phyloP scores from a whole-genome alignment of 1,284 basidiomycete genomes.

The Fomitopsis pinicola region DNA sequence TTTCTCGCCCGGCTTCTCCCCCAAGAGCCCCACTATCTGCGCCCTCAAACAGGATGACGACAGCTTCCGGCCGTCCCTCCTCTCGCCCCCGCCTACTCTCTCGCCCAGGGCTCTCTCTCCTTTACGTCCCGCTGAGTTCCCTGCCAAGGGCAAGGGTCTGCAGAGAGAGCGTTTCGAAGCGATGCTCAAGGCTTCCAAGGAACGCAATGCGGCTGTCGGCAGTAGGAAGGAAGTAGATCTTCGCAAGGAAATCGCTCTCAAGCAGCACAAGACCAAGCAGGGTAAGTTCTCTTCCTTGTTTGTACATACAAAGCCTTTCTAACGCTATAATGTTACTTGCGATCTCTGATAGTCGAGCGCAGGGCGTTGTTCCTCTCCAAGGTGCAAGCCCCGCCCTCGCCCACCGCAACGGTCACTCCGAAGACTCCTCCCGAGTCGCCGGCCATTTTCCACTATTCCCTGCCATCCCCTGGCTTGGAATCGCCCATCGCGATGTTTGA shows the following conservation, averaged over 20 bases:
- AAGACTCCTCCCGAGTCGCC: conserved; percentile 70
- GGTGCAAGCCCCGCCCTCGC: conserved; percentile 60
- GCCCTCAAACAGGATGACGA: conserved; percentile 32
- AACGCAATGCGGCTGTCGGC: conserved; percentile 42
- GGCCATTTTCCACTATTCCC: conserved; percentile 60
- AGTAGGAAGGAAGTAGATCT: conserved; percentile 52
- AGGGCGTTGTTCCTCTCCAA: conserved; percentile 73
- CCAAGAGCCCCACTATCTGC: conserved; percentile 32
- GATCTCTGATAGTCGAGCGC: conserved; percentile 50
- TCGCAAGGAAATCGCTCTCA: conserved; percentile 69
- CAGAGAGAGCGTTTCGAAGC: conserved; percentile 59
- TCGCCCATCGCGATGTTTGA: conserved; percentile 62
- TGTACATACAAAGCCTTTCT: neutral
- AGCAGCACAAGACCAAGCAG: conserved; percentile 70
- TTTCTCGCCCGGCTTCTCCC: conserved; percentile 63
- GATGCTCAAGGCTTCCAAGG: conserved; percentile 53
- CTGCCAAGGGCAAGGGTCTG: conserved; percentile 46
- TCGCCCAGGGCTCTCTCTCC: conserved; percentile 46
- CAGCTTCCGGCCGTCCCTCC: conserved; percentile 48
- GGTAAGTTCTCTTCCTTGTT: conserved; percentile 38
- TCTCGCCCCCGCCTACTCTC: conserved; percentile 52
- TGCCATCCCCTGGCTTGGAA: conserved; percentile 62
- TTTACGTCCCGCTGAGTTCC: conserved; percentile 38
- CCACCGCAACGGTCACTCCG: conserved; percentile 50
- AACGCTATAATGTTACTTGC: conserved; percentile 1